Evolutionary conservation across 1,139 yeast species (phyloP), one percentile per base, ranked within the genome.

Genomic region (Zygoascus meyerae): DNA sequence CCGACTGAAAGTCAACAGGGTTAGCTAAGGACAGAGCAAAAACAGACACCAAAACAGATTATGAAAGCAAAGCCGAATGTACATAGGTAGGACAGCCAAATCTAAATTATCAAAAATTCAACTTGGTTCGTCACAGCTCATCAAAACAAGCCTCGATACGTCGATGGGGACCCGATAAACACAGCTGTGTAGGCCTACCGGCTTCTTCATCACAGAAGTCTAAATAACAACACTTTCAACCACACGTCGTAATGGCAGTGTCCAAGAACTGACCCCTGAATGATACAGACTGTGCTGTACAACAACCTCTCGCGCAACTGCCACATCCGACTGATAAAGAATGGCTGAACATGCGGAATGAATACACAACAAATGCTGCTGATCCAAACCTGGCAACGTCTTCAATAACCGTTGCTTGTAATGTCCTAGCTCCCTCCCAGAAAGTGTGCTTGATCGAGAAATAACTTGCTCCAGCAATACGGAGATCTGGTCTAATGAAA

Each of bases 181-280:
- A 4, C 4, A 21, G 7, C 26, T 7, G 6, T 21, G 26, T 21
- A 4, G 7, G 26, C 7, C 7, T 7, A 21, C 26, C 26, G 7
- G 7, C 26, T 21, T 21, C 26, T 5, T 7, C 26, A 21, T 21
- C 26, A 5, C 26, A 35, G 11, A 12, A 8, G 5, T 34, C 31
- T 40, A 40, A 5, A 40, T n/a, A 15, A 14, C 18, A 8, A 40
- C 47, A 7, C 52, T 47, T 47, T 74, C 80, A 21, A 78, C 59
- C 2, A 78, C 59, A 54, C 74, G 76, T 46, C 77, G 71, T 41
- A 80, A 61, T 3, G 84, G 80, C 16, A 73, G 65, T 46, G 79
- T 74, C 85, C 86, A 80, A 12, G 62, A 52, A 44, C 80, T 72
- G 3, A 75, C 75, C 1, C 81, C 81, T 47, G 70, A 75, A 52